These are phyloP conservation scores for Globisporangium camurandrum DNA, from an alignment of 352 stramenopile species.

Conservation along the genomic window DNA sequence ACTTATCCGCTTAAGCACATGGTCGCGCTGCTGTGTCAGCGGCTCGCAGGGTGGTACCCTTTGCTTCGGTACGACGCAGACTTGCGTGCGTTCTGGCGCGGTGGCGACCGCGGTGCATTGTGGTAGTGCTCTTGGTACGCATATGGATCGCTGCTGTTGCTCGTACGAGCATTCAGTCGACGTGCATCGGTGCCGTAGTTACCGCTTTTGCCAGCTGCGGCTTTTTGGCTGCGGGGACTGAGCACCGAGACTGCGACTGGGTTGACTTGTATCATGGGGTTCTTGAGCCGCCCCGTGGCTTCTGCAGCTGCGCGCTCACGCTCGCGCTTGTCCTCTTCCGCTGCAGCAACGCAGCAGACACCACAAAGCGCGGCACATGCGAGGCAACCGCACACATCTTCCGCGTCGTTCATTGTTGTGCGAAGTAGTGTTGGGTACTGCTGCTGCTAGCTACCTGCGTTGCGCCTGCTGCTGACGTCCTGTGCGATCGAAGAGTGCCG, in stretches of 20 bases:
- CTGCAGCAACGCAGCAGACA: conserved; percentile 67
- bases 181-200: conserved; percentile 12
- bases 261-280: conserved; percentile 51
- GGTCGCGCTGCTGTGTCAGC: too few relatives aligned
- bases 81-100: conserved; percentile 17
- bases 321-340: conserved; percentile 76
- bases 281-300: conserved; percentile 34
- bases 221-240: conserved; percentile 31
- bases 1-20: too few relatives aligned
- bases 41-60: conserved; percentile 8
- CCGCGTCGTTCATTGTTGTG: conserved; percentile 58
- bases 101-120: conserved; percentile 8
- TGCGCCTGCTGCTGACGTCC: too few relatives aligned
- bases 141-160: conserved; percentile 5
- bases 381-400: conserved; percentile 71
- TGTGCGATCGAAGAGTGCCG: too few relatives aligned
- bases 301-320: conserved; percentile 42
- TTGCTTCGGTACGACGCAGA: conserved; percentile 14
- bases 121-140: conserved; percentile 11
- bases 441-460: too few relatives aligned
- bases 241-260: conserved; percentile 52
- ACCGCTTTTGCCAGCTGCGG: conserved; percentile 6
- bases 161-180: conserved; percentile 8
- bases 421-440: too few relatives aligned
- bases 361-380: conserved; percentile 64